Percentiles rank a stretch among this genome's conserved stretches.
These are phyloP conservation scores for Pythium grandisporangium DNA, from an alignment of 352 stramenopile species.

Conservation along the genomic window DNA sequence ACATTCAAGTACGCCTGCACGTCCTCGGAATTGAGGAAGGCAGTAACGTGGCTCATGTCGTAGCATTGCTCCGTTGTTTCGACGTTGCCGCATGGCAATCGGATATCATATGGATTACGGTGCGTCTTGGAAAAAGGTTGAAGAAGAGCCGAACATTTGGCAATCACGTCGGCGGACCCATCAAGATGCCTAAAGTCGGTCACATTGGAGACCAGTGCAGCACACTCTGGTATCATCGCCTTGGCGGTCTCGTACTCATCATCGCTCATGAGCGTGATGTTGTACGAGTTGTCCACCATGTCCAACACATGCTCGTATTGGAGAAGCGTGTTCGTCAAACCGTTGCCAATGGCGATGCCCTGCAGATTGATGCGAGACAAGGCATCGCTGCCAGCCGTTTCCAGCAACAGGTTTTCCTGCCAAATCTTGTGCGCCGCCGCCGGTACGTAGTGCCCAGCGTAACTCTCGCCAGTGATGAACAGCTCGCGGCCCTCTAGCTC, in stretches of 20 bases:
- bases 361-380: slow-evolving; percentile 41
- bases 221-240: slow-evolving; percentile 19
- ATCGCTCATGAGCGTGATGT: slow-evolving; percentile 39
- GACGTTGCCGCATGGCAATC: slow-evolving; percentile 31
- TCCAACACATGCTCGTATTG: slow-evolving; percentile 38
- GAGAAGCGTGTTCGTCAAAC: slow-evolving; percentile 32
- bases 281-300: slow-evolving; percentile 67
- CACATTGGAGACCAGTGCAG: slow-evolving; percentile 24
- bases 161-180: not conserved
- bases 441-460: slow-evolving; percentile 57
- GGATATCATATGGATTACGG: slow-evolving; percentile 75
- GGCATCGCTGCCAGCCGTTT: slow-evolving; percentile 4
- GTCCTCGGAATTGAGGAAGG: slow-evolving; percentile 9
- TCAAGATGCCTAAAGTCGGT: slow-evolving; percentile 26
- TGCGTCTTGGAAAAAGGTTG: slow-evolving; percentile 27
- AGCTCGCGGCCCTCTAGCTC: slow-evolving; percentile 38
- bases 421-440: slow-evolving; percentile 37
- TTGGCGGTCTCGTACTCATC: slow-evolving; percentile 24
- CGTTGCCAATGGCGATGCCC: slow-evolving; percentile 55
- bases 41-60: slow-evolving; percentile 14
- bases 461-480: slow-evolving; percentile 67
- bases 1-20: not conserved
- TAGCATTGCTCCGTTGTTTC: slow-evolving; percentile 51
- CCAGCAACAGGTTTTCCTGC: slow-evolving; percentile 25
- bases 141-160: slow-evolving; percentile 13